Base-by-base conservation (phyloP, 192 early-diverging fungal genomes). In the Backusella westeae region DNA sequence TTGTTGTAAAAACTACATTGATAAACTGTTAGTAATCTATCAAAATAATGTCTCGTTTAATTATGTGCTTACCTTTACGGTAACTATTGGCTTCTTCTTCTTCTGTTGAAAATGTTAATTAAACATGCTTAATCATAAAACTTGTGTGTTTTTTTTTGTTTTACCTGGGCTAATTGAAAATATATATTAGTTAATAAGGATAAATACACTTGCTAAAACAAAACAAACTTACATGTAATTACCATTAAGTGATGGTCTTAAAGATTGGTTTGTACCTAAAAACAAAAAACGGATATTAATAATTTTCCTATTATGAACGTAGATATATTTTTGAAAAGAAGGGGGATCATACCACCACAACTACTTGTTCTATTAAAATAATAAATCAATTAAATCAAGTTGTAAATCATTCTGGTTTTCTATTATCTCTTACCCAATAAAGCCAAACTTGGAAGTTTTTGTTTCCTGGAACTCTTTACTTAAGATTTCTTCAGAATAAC, bases 391-490 rank as follows among this genome's bases (percentile, higher is more conserved):
- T 49, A 19, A 49, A 49, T 49, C 46, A 49, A n/a, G 4, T 49
- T 49, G 46, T 49, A 49, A 17, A 21, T n/a, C 46, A 49, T 49
- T 49, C 19, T 49, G 46, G 19, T n/a, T 49, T 7, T 49, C 46
- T 49, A 39, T 39, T 39, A 39, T 39, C n/a, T 49, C 19, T 49
- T 49, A 49, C 46, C 46, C 56, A 26, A 63, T 63, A 63, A 63
- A 63, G n/a, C 56, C 56, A 63, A 63, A 63, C 12, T 63, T 63
- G 56, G 56, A 63, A 29, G 56, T 26, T 14, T 63, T 63, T 12
- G 56, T 29, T 63, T 63, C 56, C 23, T 63, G 56, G 23, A 63
- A 63, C 56, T 63, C 56, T 63, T 63, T 63, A 63, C 56, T 63
- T 63, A 63, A 29, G 26, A 63, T 63, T 29, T 63, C 56, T 63